Percentiles rank a stretch among this genome's conserved stretches.
Evolutionary conservation across 257 asterid genomes (phyloP).

Genomic region (Fraxinus cuspidata): DNA sequence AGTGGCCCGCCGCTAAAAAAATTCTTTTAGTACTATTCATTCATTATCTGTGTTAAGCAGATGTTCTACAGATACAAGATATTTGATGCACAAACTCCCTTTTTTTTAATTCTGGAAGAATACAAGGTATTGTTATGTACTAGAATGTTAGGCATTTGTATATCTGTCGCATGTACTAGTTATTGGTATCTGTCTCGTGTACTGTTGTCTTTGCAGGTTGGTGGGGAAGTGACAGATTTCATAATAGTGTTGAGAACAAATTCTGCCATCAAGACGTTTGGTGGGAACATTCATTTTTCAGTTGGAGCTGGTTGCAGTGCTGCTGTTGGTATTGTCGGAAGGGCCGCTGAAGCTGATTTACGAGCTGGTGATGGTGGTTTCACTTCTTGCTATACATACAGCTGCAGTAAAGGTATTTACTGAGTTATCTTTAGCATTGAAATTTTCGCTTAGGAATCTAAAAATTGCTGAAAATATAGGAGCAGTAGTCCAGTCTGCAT

Average conservation of each 20-base stretch:
- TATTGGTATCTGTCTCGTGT: background rate
- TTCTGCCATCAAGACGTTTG: conserved; percentile 63
- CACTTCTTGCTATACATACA: conserved; percentile 74
- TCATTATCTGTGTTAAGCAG: background rate
- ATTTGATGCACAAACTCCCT: background rate
- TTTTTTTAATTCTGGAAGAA: background rate
- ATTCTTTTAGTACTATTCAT: background rate
- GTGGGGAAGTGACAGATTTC: conserved; percentile 77
- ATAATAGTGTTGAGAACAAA: conserved; percentile 62
- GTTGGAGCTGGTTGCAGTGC: conserved; percentile 75
- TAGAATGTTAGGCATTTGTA: background rate
- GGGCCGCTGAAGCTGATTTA: conserved; percentile 73
- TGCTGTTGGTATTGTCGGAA: conserved; percentile 65
- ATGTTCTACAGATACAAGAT: background rate
- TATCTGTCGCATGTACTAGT: background rate
- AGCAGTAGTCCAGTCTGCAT: background rate
- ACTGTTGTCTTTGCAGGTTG: conserved; percentile 51
- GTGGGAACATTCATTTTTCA: conserved; percentile 61
- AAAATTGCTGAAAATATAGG: background rate
- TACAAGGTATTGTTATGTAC: no score
- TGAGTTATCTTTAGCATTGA: background rate
- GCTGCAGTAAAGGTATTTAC: conserved; percentile 72
- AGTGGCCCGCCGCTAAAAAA: background rate
- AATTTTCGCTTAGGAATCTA: background rate
- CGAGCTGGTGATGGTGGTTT: conserved; percentile 63